Evolutionary conservation across 768 basidiomycete genomes (phyloP).

Genomic region (Lanmaoa pseudosensibilis): DNA sequence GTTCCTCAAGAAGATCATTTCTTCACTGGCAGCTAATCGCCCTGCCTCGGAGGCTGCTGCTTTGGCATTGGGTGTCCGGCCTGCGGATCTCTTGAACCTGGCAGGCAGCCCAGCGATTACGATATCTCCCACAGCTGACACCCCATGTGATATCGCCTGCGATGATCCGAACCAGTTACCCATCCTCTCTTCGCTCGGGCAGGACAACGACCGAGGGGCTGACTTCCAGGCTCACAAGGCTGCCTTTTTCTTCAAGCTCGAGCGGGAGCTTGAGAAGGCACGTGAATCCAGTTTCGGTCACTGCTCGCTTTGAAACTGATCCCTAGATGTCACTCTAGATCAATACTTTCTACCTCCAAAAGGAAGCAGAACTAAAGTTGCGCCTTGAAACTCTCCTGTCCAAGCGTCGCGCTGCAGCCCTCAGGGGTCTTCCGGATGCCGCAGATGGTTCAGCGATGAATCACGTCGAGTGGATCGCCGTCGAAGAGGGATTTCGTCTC

Average conservation of each 20-base stretch:
- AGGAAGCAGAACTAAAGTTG: constrained; percentile 90
- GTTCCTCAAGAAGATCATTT: constrained; percentile 97
- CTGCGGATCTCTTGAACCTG: constrained; percentile 48
- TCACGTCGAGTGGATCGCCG: constrained; percentile 91
- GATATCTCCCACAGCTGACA: constrained; percentile 19
- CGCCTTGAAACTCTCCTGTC: constrained; percentile 91
- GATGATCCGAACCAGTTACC: constrained; percentile 53
- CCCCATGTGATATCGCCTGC: constrained; percentile 16
- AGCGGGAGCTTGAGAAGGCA: constrained; percentile 96
- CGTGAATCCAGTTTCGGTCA: constrained; percentile 17
- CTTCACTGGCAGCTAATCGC: constrained; percentile 86
- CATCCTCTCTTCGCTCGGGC: constrained; percentile 58
- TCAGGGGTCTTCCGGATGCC: constrained; percentile 68
- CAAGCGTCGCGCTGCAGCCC: constrained; percentile 83
- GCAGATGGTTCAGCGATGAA: constrained; percentile 52
- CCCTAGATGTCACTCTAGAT: constrained; percentile 56
- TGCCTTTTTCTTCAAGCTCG: constrained; percentile 98
- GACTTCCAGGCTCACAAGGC: constrained; percentile 95
- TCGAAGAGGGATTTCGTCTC: constrained; percentile 93
- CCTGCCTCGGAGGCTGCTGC: constrained; percentile 90
- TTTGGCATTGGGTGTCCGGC: constrained; percentile 79
- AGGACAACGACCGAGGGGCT: constrained; percentile 73
- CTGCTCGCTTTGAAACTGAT: constrained; percentile 5
- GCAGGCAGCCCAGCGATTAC: constrained; percentile 35
- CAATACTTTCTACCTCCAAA: constrained; percentile 96